phyloP scores from a whole-genome alignment of 2,329 filamentous ascomycete genomes.

The Phialocephala sp. region DNA sequence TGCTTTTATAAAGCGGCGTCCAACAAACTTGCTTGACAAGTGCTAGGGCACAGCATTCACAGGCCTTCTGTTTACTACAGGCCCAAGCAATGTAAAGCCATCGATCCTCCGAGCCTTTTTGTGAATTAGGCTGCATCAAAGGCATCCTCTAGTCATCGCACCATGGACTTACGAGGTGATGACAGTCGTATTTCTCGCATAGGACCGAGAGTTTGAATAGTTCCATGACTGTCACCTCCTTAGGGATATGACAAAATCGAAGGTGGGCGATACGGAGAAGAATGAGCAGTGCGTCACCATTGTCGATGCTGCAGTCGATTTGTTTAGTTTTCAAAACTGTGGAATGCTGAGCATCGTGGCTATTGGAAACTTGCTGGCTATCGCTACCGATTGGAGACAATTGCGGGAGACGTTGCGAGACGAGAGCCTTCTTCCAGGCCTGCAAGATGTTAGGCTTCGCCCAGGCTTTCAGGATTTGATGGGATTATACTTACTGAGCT shows the following conservation, averaged over 20 bases:
- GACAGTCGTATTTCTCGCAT: conserved; percentile 13
- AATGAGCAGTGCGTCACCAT: conserved; percentile 8
- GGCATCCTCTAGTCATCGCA: not conserved
- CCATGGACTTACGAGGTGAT: conserved; percentile 4
- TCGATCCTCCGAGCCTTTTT: not conserved
- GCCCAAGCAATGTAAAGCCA: conserved; percentile 10
- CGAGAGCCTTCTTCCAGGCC: conserved; percentile 13
- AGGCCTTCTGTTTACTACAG: conserved; percentile 9
- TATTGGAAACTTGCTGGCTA: no score
- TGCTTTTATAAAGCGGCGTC: not conserved
- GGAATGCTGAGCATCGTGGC: no score
- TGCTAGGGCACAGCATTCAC: not conserved
- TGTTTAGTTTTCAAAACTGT: not conserved
- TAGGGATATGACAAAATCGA: not conserved
- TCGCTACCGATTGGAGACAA: no score
- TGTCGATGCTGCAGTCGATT: conserved; percentile 5
- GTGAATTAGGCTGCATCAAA: not conserved
- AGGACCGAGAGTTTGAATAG: not conserved
- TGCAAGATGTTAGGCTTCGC: not conserved
- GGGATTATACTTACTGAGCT: not conserved
- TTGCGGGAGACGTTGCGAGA: not conserved
- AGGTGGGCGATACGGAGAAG: conserved; percentile 10
- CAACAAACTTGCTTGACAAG: not conserved
- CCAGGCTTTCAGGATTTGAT: not conserved
- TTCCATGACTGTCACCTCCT: not conserved